A percentile compares a stretch with the other conserved stretches of the same genome.
These are phyloP conservation scores for Penicillium sp. DNA, from an alignment of 2,329 filamentous ascomycete species.

Conservation along the genomic window DNA sequence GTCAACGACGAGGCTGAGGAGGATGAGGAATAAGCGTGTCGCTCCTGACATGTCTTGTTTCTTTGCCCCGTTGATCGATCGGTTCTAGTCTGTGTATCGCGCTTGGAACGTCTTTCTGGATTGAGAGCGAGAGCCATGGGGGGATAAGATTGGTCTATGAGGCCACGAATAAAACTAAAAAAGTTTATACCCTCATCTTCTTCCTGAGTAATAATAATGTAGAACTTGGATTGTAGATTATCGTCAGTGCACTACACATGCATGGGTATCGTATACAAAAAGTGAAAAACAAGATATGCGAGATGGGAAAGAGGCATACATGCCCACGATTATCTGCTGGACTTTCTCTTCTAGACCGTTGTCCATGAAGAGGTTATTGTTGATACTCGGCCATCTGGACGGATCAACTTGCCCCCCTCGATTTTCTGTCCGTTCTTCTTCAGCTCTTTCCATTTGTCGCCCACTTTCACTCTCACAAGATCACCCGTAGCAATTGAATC, in stretches of 20 bases:
- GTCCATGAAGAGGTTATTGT: not conserved
- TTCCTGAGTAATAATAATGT: not conserved
- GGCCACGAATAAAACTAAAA: constrained; percentile 23
- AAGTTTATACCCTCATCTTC: constrained; percentile 22
- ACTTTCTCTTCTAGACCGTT: not conserved
- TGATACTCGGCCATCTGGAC: constrained; percentile 25
- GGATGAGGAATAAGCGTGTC: constrained; percentile 83
- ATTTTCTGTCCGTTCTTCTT: constrained; percentile 66
- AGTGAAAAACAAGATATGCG: not conserved
- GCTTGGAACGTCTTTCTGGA: constrained; percentile 13
- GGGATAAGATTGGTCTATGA: constrained; percentile 24
- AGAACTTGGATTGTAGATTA: not conserved
- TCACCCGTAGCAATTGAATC: constrained; percentile 89
- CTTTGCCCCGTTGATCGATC: constrained; percentile 15
- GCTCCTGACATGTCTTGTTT: constrained; percentile 9
- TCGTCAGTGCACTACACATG: not conserved
- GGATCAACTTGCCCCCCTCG: constrained; percentile 46
- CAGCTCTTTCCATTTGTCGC: constrained; percentile 67
- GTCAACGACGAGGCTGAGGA: constrained; percentile 97
- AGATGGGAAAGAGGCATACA: not conserved
- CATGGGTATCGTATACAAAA: constrained; percentile 1
- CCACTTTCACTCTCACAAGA: constrained; percentile 69
- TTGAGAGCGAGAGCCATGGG: constrained; percentile 15
- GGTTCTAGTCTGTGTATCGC: constrained; percentile 11
- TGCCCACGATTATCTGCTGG: not conserved